Percentiles rank a stretch among this genome's conserved stretches.
These are phyloP conservation scores for Neopestalotiopsis rosae DNA, from an alignment of 2,329 filamentous ascomycete genomes.

Conservation along the genomic window DNA sequence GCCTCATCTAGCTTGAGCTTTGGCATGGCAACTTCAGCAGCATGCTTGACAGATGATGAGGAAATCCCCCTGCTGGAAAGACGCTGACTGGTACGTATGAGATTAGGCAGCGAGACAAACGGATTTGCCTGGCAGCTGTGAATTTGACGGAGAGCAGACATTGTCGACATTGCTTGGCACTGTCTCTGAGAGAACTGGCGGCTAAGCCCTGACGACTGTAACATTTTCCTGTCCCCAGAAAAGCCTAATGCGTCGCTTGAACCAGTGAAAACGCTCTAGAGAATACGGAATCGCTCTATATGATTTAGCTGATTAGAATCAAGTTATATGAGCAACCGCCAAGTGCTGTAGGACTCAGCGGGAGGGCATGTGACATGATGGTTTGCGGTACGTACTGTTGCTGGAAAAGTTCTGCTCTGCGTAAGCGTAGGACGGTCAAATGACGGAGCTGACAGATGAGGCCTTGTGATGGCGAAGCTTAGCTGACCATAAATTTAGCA, in stretches of 20 bases:
- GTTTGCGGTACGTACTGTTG: too few species aligned
- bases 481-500: too few species aligned
- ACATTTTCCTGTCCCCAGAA: background rate
- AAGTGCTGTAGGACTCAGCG: too few species aligned
- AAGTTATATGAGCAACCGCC: too few species aligned
- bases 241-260: background rate
- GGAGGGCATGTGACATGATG: too few species aligned
- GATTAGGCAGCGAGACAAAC: background rate
- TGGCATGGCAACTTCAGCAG: constrained; percentile 9
- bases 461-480: too few species aligned
- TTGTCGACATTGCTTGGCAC: background rate
- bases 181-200: background rate
- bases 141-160: background rate
- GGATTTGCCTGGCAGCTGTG: background rate
- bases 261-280: too few species aligned
- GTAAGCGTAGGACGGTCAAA: too few species aligned
- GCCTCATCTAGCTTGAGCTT: background rate
- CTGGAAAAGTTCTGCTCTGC: too few species aligned
- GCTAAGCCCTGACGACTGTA: background rate
- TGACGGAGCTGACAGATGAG: too few species aligned
- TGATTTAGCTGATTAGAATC: too few species aligned
- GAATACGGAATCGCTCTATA: too few species aligned
- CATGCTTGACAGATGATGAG: background rate
- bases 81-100: background rate
- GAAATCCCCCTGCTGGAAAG: background rate